These are phyloP conservation scores for Pseudogymnoascus sp. DNA, from an alignment of 2,329 filamentous ascomycete species.

Conservation along the genomic window DNA sequence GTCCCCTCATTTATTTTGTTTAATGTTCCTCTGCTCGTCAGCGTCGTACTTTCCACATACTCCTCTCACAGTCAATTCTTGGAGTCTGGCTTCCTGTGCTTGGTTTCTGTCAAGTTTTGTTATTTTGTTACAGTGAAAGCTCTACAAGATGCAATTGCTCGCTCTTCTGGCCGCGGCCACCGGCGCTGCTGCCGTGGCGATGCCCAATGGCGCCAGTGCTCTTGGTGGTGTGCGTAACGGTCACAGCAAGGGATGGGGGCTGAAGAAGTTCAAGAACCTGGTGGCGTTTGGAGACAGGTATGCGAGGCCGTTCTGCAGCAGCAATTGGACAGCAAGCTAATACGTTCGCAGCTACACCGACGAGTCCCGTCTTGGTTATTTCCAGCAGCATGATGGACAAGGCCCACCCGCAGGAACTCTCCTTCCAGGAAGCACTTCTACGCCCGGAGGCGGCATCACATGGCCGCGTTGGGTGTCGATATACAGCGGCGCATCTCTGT, in stretches of 20 bases:
- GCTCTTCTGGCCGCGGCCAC: background rate
- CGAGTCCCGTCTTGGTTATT: constrained; percentile 57
- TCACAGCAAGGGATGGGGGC: constrained; percentile 12
- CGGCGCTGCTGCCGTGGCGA: background rate
- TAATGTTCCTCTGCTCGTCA: background rate
- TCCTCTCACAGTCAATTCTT: background rate
- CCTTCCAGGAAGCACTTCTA: constrained; percentile 39
- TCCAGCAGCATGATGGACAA: constrained; percentile 46
- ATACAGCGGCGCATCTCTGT: constrained; percentile 45
- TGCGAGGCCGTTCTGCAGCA: constrained; percentile 4
- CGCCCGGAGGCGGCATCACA: constrained; percentile 55
- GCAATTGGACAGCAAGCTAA: constrained; percentile 4
- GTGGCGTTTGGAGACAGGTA: constrained; percentile 63
- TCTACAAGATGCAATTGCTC: background rate
- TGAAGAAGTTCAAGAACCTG: constrained; percentile 49
- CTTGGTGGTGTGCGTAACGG: background rate
- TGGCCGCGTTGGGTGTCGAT: constrained; percentile 62
- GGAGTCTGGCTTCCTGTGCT: background rate
- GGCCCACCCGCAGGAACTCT: constrained; percentile 52
- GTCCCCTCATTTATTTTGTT: background rate
- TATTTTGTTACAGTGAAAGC: background rate
- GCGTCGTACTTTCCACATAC: background rate
- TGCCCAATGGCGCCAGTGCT: background rate
- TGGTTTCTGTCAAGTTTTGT: background rate
- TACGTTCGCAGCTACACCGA: constrained; percentile 53